phyloP scores from a whole-genome alignment of 768 basidiomycete species.

The Leccinum rimulosum region DNA sequence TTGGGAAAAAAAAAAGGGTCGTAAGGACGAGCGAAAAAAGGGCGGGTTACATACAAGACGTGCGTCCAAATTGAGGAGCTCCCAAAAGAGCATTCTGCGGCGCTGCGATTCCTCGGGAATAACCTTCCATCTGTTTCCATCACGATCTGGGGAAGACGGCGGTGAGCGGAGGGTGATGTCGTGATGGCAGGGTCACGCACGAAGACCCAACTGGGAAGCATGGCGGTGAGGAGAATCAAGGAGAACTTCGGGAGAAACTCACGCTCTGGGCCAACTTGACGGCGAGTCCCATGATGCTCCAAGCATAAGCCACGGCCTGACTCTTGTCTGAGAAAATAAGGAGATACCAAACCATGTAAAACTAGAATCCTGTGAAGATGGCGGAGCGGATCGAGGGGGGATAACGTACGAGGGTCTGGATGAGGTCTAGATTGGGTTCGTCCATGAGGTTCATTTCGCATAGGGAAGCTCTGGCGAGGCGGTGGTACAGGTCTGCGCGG shows the following conservation, averaged over 20 bases:
- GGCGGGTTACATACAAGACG: slow-evolving; percentile 52
- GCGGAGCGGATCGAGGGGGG: neutral
- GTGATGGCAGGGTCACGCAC: slow-evolving; percentile 39
- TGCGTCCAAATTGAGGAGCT: slow-evolving; percentile 64
- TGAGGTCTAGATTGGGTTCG: slow-evolving; percentile 69
- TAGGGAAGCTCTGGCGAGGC: slow-evolving; percentile 61
- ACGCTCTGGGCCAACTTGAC: slow-evolving; percentile 73
- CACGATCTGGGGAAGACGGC: slow-evolving; percentile 52
- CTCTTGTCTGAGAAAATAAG: slow-evolving; percentile 73
- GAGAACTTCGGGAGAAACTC: slow-evolving; percentile 27
- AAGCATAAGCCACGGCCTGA: slow-evolving; percentile 69
- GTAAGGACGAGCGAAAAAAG: slow-evolving; percentile 14
- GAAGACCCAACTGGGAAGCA: slow-evolving; percentile 55
- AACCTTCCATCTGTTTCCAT: slow-evolving; percentile 58
- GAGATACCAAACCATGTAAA: slow-evolving; percentile 76
- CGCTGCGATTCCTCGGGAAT: slow-evolving; percentile 73
- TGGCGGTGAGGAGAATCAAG: slow-evolving; percentile 5
- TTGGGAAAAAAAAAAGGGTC: slow-evolving; percentile 24
- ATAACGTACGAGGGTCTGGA: slow-evolving; percentile 58
- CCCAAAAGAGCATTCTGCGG: slow-evolving; percentile 71
- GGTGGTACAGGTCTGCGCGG: slow-evolving; percentile 63
- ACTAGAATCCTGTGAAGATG: slow-evolving; percentile 43
- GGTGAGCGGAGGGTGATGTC: slow-evolving; percentile 19
- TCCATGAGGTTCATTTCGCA: slow-evolving; percentile 76
- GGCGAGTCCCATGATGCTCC: slow-evolving; percentile 74